Evolutionary conservation across 2,329 filamentous ascomycete genomes (phyloP), one percentile per base, ranked within the genome.

Genomic region (Aspergillus luchuensis): DNA sequence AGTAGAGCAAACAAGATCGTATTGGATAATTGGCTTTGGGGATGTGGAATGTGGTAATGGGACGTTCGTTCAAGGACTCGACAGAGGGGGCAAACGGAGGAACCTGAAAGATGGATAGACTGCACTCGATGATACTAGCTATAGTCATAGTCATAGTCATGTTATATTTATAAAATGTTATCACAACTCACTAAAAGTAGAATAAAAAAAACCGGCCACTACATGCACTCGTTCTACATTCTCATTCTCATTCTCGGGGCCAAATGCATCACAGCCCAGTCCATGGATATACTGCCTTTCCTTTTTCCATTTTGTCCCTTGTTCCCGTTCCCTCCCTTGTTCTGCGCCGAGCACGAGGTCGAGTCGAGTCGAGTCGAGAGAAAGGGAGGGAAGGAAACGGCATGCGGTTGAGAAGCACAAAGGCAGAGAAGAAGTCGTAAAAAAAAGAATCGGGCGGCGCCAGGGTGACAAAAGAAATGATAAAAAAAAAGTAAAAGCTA

Each of bases 401-500:
- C 58, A 36, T 36, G 33, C 33, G 33, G 54, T 41, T 54, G 59
- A 62, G 62, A 64, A 61, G 65, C 33, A 36, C 10, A 13, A 36
- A 62, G 57, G 57, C 56, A 57, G 63, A 60, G 60, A 64, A 70
- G 65, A 65, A 68, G 66, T 57, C 52, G 55, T 64, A 66, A 66
- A 63, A 59, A 19, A 66, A 63, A 5, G 6, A 68, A 66, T 68
- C 63, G 65, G 63, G 66, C 69, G 68, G 69, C 71, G 69, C 72
- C 70, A 69, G 71, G 69, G 67, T 69, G 69, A 36, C 33, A 68
- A 67, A 71, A 68, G 15, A 21, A 8, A 49, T 11, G 25, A 50
- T 30, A 33, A 28, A 67, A 70, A 25, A 72, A 71, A 73, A 72
- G 73, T 72, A 71, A 74, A 68, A 72, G 73, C 74, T 76, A 75